Evolutionary conservation across 176 grass and related monocot species (phyloP).

Genomic region (Coix lacrymajobi): DNA sequence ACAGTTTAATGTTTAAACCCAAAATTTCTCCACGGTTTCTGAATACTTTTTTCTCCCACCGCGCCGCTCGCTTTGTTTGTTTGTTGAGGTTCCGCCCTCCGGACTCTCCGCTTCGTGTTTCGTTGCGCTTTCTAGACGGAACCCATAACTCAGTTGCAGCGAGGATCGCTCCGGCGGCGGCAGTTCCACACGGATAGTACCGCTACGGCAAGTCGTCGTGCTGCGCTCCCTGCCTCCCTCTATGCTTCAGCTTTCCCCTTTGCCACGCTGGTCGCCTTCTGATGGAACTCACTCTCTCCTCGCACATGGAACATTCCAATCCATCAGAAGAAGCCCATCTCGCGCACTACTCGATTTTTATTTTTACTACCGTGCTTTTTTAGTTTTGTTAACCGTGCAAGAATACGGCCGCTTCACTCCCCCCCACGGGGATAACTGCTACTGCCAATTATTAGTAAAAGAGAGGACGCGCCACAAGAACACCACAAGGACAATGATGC

Average conservation of each 20-base stretch:
- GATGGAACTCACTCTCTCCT: background rate
- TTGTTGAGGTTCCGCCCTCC: background rate
- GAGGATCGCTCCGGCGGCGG: constrained; percentile 16
- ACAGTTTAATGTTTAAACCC: background rate
- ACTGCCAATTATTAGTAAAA: constrained; percentile 7
- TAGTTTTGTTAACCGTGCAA: background rate
- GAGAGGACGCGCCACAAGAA: background rate
- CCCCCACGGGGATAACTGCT: background rate
- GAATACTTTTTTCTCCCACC: background rate
- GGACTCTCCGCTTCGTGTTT: constrained; percentile 33
- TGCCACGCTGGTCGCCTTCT: background rate
- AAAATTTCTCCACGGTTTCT: background rate
- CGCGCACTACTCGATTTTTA: background rate
- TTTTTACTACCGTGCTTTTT: background rate
- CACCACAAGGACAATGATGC: constrained; percentile 18
- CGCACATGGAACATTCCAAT: background rate
- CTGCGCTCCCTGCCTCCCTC: background rate
- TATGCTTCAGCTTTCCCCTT: background rate
- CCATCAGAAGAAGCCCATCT: background rate
- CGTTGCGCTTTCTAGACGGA: constrained; percentile 33
- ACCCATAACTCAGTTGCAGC: background rate
- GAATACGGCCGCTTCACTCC: constrained; percentile 15
- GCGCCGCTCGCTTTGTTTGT: background rate
- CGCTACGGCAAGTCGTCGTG: background rate
- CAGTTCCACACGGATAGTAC: background rate